Evolutionary conservation across 768 basidiomycete species (phyloP), one percentile per base, ranked within the genome.

Genomic region (Gyrodon lividus): DNA sequence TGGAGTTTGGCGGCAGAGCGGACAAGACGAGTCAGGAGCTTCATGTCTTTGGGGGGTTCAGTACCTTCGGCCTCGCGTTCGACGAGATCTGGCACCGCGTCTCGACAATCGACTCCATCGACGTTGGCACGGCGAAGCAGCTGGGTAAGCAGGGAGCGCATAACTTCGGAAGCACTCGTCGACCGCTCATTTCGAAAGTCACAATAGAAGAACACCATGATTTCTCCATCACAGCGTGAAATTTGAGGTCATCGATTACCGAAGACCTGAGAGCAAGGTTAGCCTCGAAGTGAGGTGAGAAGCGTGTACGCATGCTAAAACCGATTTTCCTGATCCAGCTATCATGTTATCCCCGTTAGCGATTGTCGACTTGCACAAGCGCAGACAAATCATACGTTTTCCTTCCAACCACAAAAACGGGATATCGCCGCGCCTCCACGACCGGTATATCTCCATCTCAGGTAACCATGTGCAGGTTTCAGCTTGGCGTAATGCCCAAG

Each of bases 1-100:
- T 2, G 13, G 19, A 50, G n/a, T n/a, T n/a, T n/a, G 43, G 50
- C 40, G 48, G 49, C 22, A 39, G 50, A 14, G 22, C 42, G 37
- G 5, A 35, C 13, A 6, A 46, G 35, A 35, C 22, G 10, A 5
- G 8, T 20, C 16, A 46, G 35, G 19, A 37, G 4, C 17, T 19
- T 19, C 12, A 37, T 4, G 12, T 46, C 46, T 5, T n/a, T 19
- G 7, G 46, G 46, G 10, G 35, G 22, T 17, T n/a, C 17, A 8
- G 30, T 13, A 9, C 46, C 46, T 17, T 22, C 14, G 3, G 46
- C n/a, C 13, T 46, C n/a, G 16, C 46, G 46, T 19, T 46, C 24
- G 30, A 46, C 46, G 20, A 46, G 46, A 5, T 35, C 46, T 4
- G 46, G 46, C n/a, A n/a, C n/a, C n/a, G n/a, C n/a, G n/a, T n/a